phyloP scores from a whole-genome alignment of 768 basidiomycete genomes.

The Crassisporium funariophilum region DNA sequence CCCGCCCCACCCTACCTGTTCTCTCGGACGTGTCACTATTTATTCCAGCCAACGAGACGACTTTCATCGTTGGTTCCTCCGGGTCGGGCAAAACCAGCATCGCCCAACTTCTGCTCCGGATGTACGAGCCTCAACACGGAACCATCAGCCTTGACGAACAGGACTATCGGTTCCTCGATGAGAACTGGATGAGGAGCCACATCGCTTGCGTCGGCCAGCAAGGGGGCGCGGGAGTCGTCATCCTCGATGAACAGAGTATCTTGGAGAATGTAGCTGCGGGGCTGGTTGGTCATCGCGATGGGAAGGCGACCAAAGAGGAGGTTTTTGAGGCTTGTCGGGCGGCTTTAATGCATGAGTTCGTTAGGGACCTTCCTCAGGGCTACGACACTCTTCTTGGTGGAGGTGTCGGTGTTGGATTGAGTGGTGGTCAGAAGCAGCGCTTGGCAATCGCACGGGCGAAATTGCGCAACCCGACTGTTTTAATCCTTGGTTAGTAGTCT shows the following conservation, averaged over 20 bases:
- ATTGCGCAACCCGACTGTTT: conserved; percentile 81
- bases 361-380: conserved; percentile 79
- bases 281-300: conserved; percentile 64
- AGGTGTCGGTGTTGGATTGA: conserved; percentile 64
- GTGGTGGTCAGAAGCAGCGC: conserved; percentile 92
- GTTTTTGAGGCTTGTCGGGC: conserved; percentile 83
- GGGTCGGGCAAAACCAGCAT: conserved; percentile 95
- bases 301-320: conserved; percentile 61
- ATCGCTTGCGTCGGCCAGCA: conserved; percentile 81
- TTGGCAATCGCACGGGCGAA: conserved; percentile 87
- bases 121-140: conserved; percentile 72
- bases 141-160: conserved; percentile 81
- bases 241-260: conserved; percentile 78
- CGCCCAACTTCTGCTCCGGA: conserved; percentile 75
- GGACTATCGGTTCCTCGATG: conserved; percentile 73
- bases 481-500: conserved; percentile 79
- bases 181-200: conserved; percentile 63
- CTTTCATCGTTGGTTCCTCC: conserved; percentile 89
- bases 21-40: conserved; percentile 68
- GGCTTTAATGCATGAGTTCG: conserved; percentile 87
- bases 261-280: conserved; percentile 72
- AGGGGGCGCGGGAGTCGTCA: conserved; percentile 51
- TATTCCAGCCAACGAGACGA: conserved; percentile 75
- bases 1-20: conserved; percentile 67
- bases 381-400: conserved; percentile 84